Evolutionary conservation across 2,329 filamentous ascomycete species (phyloP).

Genomic region (Elsinoe australis): DNA sequence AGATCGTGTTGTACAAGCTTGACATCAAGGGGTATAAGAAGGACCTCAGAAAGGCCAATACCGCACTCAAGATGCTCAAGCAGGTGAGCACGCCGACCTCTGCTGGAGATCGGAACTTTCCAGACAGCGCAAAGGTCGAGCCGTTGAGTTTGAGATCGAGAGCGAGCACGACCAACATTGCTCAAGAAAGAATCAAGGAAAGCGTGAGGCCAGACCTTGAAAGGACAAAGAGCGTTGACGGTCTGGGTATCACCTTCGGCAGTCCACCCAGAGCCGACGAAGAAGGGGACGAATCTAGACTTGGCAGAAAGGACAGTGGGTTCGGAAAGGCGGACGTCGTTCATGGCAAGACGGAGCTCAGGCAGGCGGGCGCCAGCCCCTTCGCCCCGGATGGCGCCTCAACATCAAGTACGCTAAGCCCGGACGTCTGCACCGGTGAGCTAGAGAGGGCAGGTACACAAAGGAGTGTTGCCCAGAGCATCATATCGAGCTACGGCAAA

Average conservation of each 20-base stretch:
- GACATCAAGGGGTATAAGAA: conserved; percentile 42
- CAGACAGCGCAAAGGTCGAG: conserved; percentile 13
- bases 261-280: not conserved
- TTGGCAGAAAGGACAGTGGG: conserved; percentile 1
- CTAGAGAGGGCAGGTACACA: conserved; percentile 23
- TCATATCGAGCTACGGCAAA: conserved; percentile 29
- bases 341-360: too few relatives aligned
- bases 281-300: not conserved
- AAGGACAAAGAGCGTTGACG: conserved; percentile 4
- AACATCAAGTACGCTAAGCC: too few relatives aligned
- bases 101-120: not conserved
- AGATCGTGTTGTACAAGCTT: conserved; percentile 44
- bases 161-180: conserved; percentile 7
- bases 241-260: conserved; percentile 3
- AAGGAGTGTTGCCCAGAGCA: conserved; percentile 28
- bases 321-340: not conserved
- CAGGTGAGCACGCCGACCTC: conserved; percentile 7
- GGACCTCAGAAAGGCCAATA: conserved; percentile 28
- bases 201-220: not conserved
- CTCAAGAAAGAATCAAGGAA: not conserved
- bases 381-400: too few relatives aligned
- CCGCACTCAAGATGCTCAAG: conserved; percentile 27
- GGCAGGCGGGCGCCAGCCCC: too few relatives aligned
- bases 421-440: too few relatives aligned
- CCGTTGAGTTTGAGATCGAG: conserved; percentile 1